Base-by-base conservation (phyloP, 148 eudicot genomes). In the Silene latifolia region DNA sequence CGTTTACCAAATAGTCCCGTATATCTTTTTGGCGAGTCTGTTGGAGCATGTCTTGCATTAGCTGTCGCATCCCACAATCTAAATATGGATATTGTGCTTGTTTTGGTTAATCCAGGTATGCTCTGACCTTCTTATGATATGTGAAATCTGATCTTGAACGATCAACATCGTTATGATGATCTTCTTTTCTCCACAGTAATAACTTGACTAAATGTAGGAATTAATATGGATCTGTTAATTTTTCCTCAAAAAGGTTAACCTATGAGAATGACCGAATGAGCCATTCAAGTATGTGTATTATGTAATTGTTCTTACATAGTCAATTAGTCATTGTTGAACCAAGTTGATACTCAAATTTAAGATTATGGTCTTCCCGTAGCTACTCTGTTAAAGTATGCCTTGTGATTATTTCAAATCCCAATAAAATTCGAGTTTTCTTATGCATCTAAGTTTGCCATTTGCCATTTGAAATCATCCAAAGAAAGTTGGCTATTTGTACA, bases 11-110 rank as follows among this genome's bases (percentile, higher is more conserved):
- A 81, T 44, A 85, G 91, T 77, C 98, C 96, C 14, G 84, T 90
- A 73, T 93, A 93, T 85, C 87, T 93, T 75, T 88, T 89, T 56
- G 93, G 87, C 35, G 93, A 93, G 61, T 89, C 96, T 71, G 51
- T 90, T 68, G 98, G 98, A 82, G 93, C 79, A 76, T 90, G 98
- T 86, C 87, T 93, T 32, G 93, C 98, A n/a, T 79, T 89, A 46
- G 86, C 86, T 53, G 87, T 93, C 71, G 98, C 98, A 70, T 87
- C 93, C 12, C 89, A 91, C 64, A 85, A 83, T 73, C 90, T 89
- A 32, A 79, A 86, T 66, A 77, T 87, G 56, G 93, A 93, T 81
- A 84, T 90, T 67, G 67, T 86, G 56, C 79, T 83, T 24, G 67
- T 80, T 73, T 74, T 83, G 74, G 78, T 78, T 29, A 83, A 83